Evolutionary conservation across 129 eudicot species (phyloP), one percentile per base, ranked within the genome.

Genomic region (Lactuca saligna): DNA sequence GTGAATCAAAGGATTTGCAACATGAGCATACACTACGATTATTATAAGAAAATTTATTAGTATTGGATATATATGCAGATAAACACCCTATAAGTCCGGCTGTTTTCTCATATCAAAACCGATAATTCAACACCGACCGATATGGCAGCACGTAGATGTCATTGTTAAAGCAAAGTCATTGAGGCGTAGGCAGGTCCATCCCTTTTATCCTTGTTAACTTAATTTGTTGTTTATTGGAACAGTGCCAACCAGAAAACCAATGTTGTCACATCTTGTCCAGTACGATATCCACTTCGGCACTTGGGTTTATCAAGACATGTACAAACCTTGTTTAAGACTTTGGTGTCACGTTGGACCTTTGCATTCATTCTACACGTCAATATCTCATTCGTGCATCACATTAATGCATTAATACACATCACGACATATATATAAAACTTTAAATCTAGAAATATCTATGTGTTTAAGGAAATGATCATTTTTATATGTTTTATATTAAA

Each of bases 261-360:
- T 46, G 73, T 20, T 57, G 73, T 75, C 67, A 74, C 66, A 75
- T 75, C 79, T 75, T 75, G 79, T 75, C 73, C 51, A 65, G 16
- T 55, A 51, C 17, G 50, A 44, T 44, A 44, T 44, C 50, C 15
- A 46, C 51, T 46, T 46, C n/a, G 12, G 51, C 51, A 11, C 51
- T 46, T 46, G 51, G 3, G 51, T 46, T 12, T 46, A 46, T 46
- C 51, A 46, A 46, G 15, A 46, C 51, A 46, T 46, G 35, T 57
- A 63, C 57, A 64, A 73, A 64, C 39, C 37, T 17, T 74, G 79
- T 34, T 66, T 54, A 57, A 44, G 79, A 75, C 73, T 57, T 75
- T 75, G 79, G 73, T 75, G 79, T 20, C 79, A 66, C 61, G 11
- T 66, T 75, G 79, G 79, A 75, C 79, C 73, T 57, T 57, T 42